A percentile compares a stretch with the other conserved stretches of the same genome.
Conservation (phyloP, 2,329 filamentous ascomycete species). For the Aspergillus bombycis region DNA sequence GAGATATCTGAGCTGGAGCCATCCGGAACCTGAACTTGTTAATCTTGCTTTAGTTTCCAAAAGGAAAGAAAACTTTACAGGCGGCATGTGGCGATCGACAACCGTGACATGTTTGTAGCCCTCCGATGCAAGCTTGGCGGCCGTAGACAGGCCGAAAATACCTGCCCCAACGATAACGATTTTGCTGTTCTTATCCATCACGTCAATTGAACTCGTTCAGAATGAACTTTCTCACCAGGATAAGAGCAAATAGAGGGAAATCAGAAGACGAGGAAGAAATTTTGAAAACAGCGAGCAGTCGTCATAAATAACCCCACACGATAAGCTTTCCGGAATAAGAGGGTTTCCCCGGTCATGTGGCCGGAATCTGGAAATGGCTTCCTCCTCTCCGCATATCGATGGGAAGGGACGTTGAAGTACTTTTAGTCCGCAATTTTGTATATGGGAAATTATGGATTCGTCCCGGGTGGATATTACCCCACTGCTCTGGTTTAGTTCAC, state of each 20-base stretch:
- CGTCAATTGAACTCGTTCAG: neutral
- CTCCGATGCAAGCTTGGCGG: conserved; percentile 9
- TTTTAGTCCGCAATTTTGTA: neutral
- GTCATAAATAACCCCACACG: neutral
- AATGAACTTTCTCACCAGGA: neutral
- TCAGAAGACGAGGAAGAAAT: neutral
- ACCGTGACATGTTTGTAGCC: conserved; percentile 15
- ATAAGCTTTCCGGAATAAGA: neutral
- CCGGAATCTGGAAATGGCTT: neutral
- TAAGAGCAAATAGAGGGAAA: neutral
- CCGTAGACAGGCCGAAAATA: conserved; percentile 16
- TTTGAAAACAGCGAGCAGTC: neutral
- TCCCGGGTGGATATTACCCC: neutral
- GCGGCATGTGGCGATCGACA: conserved; percentile 20
- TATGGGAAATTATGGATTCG: neutral
- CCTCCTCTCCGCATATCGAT: neutral
- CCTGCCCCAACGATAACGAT: conserved; percentile 15
- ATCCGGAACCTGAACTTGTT: conserved; percentile 26
- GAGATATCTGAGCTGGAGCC: conserved; percentile 39
- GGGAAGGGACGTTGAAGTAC: neutral
- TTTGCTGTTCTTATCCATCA: conserved; percentile 6
- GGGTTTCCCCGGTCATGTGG: neutral
- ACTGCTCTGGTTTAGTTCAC: neutral
- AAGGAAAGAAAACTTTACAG: conserved; percentile 7
- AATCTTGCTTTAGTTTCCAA: neutral